phyloP scores from a whole-genome alignment of 139 green algal species.

The Mychonastes homosphaera region DNA sequence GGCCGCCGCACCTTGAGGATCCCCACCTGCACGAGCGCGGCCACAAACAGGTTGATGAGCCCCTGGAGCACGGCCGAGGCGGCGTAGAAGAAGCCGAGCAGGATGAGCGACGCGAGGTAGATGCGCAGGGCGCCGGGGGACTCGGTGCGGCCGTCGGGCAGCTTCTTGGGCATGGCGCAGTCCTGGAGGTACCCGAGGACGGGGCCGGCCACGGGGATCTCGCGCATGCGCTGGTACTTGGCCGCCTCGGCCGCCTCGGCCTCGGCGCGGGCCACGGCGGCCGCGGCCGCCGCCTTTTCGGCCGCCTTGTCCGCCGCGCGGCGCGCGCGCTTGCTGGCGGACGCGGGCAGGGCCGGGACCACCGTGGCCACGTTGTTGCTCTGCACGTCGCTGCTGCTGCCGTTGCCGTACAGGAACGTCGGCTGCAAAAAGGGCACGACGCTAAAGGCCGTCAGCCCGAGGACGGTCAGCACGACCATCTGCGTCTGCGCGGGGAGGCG shows the following conservation, averaged over 20 bases:
- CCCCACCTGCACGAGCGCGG: too few species aligned
- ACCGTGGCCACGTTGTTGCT: background rate
- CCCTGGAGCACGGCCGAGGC: too few species aligned
- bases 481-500: too few species aligned
- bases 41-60: too few species aligned
- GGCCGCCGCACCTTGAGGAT: too few species aligned
- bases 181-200: slow-evolving; percentile 11
- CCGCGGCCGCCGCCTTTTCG: too few species aligned
- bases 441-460: too few species aligned
- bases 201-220: slow-evolving; percentile 1
- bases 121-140: slow-evolving; percentile 11
- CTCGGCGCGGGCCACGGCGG: background rate
- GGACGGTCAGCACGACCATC: too few species aligned
- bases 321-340: background rate
- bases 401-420: slow-evolving; percentile 12
- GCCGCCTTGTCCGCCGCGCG: background rate
- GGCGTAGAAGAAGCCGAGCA: background rate
- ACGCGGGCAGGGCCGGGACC: background rate
- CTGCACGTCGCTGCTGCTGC: background rate
- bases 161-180: slow-evolving; percentile 7
- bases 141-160: slow-evolving; percentile 15
- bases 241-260: background rate
- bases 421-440: slow-evolving; percentile 16
- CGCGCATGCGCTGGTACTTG: slow-evolving; percentile 5
- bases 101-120: slow-evolving; percentile 2